A percentile compares a stretch with the other conserved stretches of the same genome.
Evolutionary conservation across 306 rosid genomes (phyloP).

Genomic region (Lathyrus oleraceus): DNA sequence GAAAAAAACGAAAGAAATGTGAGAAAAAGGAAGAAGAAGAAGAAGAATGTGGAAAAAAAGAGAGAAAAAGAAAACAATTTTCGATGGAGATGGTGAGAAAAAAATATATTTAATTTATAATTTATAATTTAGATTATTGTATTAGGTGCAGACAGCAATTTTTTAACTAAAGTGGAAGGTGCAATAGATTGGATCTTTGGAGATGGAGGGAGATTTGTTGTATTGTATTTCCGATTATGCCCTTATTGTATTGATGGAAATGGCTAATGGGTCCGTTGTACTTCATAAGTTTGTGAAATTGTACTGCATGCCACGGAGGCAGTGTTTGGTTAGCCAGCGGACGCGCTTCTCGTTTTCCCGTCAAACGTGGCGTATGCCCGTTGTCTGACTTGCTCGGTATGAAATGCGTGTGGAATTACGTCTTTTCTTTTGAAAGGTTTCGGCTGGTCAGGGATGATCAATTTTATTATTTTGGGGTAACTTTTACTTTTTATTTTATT

Average conservation of each 20-base stretch:
- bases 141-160: constrained; percentile 34
- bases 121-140: neutral
- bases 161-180: constrained; percentile 44
- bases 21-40: neutral
- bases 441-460: neutral
- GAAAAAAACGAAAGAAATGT: neutral
- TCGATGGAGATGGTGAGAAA: constrained; percentile 30
- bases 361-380: constrained; percentile 17
- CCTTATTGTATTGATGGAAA: neutral
- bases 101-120: neutral
- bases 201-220: constrained; percentile 30
- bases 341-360: constrained; percentile 21
- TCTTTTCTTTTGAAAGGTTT: neutral
- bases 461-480: too few relatives aligned
- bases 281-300: neutral
- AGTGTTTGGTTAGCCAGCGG: constrained; percentile 29
- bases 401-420: neutral
- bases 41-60: neutral
- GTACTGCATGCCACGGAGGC: constrained; percentile 35
- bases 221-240: neutral
- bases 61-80: neutral
- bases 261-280: constrained; percentile 22
- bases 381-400: neutral
- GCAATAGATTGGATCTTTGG: constrained; percentile 21
- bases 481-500: too few relatives aligned